A percentile compares a stretch with the other conserved stretches of the same genome.
These are phyloP conservation scores for Clausena lansium DNA, from an alignment of 345 rosid genomes.

Conservation along the genomic window DNA sequence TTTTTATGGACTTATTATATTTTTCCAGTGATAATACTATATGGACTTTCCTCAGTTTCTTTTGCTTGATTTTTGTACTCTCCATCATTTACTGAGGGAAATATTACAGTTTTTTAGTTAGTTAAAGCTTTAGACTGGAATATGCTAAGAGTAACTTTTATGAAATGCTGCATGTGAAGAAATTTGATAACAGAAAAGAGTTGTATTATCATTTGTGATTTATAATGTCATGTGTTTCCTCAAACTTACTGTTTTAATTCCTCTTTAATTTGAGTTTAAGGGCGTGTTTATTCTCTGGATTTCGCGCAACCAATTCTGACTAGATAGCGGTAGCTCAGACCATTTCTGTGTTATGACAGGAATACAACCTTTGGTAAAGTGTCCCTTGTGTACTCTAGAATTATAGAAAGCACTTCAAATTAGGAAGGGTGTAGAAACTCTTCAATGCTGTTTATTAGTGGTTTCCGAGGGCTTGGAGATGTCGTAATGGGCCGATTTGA, in stretches of 20 bases:
- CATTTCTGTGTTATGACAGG: background rate
- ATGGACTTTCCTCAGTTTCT: background rate
- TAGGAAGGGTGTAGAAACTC: conserved; percentile 1
- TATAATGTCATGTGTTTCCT: background rate
- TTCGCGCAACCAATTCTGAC: background rate
- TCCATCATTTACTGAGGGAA: background rate
- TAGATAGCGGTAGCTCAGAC: background rate
- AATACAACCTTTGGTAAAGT: background rate
- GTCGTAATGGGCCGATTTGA: background rate
- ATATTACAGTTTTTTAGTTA: background rate
- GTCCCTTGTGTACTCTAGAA: background rate
- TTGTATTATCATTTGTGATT: background rate
- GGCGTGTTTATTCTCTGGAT: background rate
- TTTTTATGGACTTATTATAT: background rate
- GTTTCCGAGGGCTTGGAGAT: background rate
- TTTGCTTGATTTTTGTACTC: background rate
- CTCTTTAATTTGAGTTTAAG: background rate
- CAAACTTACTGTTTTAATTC: background rate
- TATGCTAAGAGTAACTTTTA: background rate
- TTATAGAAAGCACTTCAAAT: background rate
- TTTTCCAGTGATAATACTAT: background rate
- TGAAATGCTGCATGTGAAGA: background rate
- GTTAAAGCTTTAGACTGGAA: background rate
- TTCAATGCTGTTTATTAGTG: background rate
- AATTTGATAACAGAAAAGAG: background rate